Conservation (phyloP, 345 rosid species). For the Mangifera indica region DNA sequence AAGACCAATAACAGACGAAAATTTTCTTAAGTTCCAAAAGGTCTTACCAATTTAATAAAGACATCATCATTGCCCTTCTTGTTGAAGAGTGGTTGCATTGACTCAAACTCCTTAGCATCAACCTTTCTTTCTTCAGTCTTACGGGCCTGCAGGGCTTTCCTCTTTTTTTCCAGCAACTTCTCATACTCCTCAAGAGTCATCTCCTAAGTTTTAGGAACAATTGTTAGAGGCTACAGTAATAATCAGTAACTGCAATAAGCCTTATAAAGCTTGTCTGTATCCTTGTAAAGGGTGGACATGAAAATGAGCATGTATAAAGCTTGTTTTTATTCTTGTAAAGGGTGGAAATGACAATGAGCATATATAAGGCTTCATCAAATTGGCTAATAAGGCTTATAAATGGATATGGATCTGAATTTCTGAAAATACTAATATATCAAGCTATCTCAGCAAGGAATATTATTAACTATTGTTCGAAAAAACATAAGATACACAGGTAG, state of each 20-base stretch:
- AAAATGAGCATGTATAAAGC: not conserved
- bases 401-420: not conserved
- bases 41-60: slow-evolving; percentile 62
- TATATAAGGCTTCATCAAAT: too few species aligned
- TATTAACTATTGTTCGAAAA: not conserved
- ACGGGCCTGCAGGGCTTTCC: slow-evolving; percentile 53
- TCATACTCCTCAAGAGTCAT: slow-evolving; percentile 94
- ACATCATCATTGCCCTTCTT: slow-evolving; percentile 57
- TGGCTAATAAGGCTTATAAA: too few species aligned
- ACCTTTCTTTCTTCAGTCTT: slow-evolving; percentile 70
- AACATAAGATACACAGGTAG: not conserved
- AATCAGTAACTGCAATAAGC: not conserved
- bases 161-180: slow-evolving; percentile 66
- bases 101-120: slow-evolving; percentile 57
- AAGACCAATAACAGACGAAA: not conserved
- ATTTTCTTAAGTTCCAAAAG: not conserved
- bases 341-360: not conserved
- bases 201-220: slow-evolving; percentile 41
- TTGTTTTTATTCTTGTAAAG: not conserved
- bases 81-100: slow-evolving; percentile 69
- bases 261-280: not conserved
- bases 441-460: too few species aligned
- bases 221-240: not conserved
- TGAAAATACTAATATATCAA: too few species aligned
- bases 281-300: not conserved